Evolutionary conservation across 371 early-diverging fungal species (phyloP), one percentile per base, ranked within the genome.

Genomic region (Lichtheimia corymbifera): DNA sequence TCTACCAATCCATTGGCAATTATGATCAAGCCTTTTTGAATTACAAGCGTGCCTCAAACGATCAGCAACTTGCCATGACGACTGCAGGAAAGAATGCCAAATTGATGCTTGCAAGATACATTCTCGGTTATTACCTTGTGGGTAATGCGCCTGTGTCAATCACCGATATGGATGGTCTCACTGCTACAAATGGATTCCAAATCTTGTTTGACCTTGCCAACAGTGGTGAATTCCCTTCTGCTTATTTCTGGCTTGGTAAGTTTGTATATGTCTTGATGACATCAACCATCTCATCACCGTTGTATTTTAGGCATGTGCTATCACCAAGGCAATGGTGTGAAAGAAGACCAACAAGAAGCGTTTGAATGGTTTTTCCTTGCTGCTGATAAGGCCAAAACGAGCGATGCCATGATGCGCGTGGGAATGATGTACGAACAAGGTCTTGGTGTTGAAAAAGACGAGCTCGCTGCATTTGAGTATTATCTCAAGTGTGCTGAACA

Each of bases 401-500:
- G 66, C 15, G 81, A 12, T 67, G 74, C 50, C 57, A 71, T 63
- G 72, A 73, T 61, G 73, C 84, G 22, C 73, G 67, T 35, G 69
- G 74, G 68, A 65, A 67, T 58, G 79, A 79, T 60, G 35, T 57
- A 61, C 44, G 66, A 65, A 35, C 57, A 50, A 18, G 68, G 68
- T 3, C 54, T 45, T 11, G 68, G 62, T 58, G 24, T 24, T 7
- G 41, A 50, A 2, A 14, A 15, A 35, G 24, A 50, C 40, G 41
- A 30, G 6, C 35, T 55, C 5, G 41, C 41, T 18, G 85, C 83
- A 1, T 82, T 74, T 17, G 71, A 72, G 44, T 76, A 82, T 58
- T 74, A 84, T 59, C 73, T 73, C 45, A 60, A 57, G 25, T 65
- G 71, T n/a, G 72, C 79, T 13, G 73, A 75, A 24, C 47, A 54